These are phyloP conservation scores for Termitomyces eurrhizus DNA, from an alignment of 768 basidiomycete species.

Conservation along the genomic window DNA sequence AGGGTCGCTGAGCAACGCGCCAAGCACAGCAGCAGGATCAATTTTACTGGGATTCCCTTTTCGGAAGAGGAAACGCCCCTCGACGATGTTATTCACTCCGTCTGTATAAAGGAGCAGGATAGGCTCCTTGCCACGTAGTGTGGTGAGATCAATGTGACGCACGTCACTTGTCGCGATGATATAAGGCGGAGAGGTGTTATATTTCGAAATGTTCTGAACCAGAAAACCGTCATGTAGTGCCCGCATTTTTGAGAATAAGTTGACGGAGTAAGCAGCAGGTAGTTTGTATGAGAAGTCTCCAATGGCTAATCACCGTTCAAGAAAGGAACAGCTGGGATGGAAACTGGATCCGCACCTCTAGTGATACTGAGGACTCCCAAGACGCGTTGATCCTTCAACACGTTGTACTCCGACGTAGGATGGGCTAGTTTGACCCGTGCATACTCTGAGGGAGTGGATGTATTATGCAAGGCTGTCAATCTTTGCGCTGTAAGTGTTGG, in stretches of 20 bases:
- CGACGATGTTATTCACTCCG: constrained; percentile 13
- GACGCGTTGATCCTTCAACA: constrained; percentile 10
- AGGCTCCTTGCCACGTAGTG: constrained; percentile 3
- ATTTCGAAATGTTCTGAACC: constrained; percentile 2
- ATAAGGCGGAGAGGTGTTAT: constrained; percentile 15
- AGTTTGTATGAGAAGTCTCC: constrained; percentile 16
- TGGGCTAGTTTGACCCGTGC: constrained; percentile 11
- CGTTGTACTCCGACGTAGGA: constrained; percentile 10
- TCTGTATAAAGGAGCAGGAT: constrained; percentile 12
- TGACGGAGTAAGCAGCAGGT: constrained; percentile 5
- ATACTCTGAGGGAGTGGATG: constrained; percentile 12
- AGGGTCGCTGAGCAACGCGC: constrained; percentile 10
- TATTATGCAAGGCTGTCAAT: constrained; percentile 10
- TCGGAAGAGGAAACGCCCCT: constrained; percentile 14
- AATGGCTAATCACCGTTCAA: constrained; percentile 5
- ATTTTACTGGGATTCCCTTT: constrained; percentile 9
- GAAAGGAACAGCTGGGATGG: neutral
- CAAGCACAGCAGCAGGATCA: constrained; percentile 11
- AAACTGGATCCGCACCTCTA: constrained; percentile 5
- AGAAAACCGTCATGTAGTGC: neutral
- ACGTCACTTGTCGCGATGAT: constrained; percentile 9
- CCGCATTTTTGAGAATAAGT: constrained; percentile 8
- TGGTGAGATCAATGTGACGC: constrained; percentile 11
- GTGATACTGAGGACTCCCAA: constrained; percentile 11
- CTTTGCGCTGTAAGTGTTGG: neutral